Evolutionary conservation across 495 filamentous ascomycete species (phyloP), one percentile per base, ranked within the genome.

Genomic region (Penicillium goetzii): DNA sequence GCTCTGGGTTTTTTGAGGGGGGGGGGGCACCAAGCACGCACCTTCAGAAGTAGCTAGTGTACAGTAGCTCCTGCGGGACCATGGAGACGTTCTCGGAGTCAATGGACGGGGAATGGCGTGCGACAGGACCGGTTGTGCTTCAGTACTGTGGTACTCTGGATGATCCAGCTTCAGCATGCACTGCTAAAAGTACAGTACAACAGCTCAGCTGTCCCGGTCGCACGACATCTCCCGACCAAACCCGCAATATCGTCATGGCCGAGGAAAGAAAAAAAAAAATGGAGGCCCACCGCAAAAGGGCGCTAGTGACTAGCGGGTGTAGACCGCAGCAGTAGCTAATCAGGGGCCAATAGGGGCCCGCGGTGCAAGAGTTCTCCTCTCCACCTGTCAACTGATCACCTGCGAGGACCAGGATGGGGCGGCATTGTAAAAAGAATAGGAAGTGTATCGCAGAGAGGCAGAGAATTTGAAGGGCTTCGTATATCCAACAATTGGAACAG

Each of bases 381-480:
- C 59, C 64, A 66, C 64, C 59, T 59, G 59, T 59, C 64, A 55
- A 65, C 55, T 50, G 59, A 49, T 75, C 40, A 51, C 34, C 34
- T 32, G 33, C 50, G 59, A 54, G 49, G 50, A 15, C 11, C 26
- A 59, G 56, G 43, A 59, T 59, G 38, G 55, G 36, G 21, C 36
- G 38, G 21, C 36, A 41, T 30, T 25, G 25, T 15, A 9, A 25
- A 28, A 36, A 28, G 10, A 55, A 19, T 19, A 36, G 51, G 10
- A 9, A 52, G 11, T 23, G 25, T 23, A 21, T 23, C 11, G 52
- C 51, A 21, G n/a, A 19, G 43, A 25, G 43, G 12, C 21, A 23
- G 12, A 23, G 19, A 23, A 8, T 11, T 25, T 4, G 3, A 47
- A 47, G 21, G 21, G 10, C 6, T 23, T 12, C 3, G 19, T 23